A percentile compares a stretch with the other conserved stretches of the same genome.
phyloP scores from a whole-genome alignment of 805 yeast genomes.

The Starmerella vitae region DNA sequence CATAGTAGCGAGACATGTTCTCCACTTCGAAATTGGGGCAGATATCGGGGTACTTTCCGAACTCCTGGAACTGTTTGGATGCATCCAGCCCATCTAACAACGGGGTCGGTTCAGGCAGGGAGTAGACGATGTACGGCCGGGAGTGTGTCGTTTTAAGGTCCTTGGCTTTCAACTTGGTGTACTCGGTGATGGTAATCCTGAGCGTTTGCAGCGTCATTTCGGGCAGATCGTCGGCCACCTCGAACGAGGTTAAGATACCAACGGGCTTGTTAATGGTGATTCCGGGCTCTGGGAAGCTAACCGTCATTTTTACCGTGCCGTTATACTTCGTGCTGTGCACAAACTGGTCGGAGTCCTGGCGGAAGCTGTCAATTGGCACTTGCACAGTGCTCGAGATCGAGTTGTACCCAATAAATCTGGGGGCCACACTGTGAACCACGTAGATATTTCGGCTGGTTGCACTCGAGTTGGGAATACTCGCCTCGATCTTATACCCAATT shows the following conservation, averaged over 20 bases:
- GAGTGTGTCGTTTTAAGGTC: slow-evolving; percentile 4
- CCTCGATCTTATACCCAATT: slow-evolving; percentile 5
- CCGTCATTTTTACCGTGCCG: slow-evolving; percentile 2
- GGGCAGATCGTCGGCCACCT: slow-evolving; percentile 7
- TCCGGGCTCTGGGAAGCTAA: slow-evolving; percentile 8
- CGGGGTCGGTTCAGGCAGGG: slow-evolving; percentile 1
- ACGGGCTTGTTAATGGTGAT: slow-evolving; percentile 10
- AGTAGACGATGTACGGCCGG: slow-evolving; percentile 6
- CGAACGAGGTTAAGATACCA: background rate
- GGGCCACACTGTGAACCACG: background rate
- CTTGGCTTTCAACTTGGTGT: slow-evolving; percentile 6
- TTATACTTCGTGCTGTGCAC: slow-evolving; percentile 1
- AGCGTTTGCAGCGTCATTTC: slow-evolving; percentile 4
- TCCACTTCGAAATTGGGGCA: slow-evolving; percentile 7
- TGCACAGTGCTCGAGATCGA: background rate
- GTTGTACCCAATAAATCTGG: background rate
- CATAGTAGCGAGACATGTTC: slow-evolving; percentile 10
- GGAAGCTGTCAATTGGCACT: slow-evolving; percentile 4
- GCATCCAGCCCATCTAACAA: slow-evolving; percentile 3
- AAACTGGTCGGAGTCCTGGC: background rate
- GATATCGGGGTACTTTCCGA: slow-evolving; percentile 7
- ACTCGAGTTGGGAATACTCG: slow-evolving; percentile 1
- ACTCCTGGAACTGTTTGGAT: slow-evolving; percentile 1
- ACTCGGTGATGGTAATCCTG: slow-evolving; percentile 6
- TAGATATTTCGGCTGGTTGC: background rate